These are phyloP conservation scores for Plasmodium inui DNA, from an alignment of 169 alveolate genomes.

Conservation along the genomic window DNA sequence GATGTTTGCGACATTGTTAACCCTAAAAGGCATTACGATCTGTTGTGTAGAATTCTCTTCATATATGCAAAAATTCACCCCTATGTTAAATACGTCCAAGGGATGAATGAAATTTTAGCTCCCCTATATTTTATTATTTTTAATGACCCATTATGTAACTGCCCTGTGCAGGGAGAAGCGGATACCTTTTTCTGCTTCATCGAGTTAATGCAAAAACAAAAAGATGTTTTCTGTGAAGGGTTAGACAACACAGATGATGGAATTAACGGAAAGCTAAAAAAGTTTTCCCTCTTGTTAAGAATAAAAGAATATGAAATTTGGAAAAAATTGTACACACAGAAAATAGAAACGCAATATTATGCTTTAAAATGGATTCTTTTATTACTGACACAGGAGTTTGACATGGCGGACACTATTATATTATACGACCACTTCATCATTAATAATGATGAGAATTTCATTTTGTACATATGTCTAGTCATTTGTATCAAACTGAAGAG, in stretches of 20 bases:
- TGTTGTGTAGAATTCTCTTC: slow-evolving; percentile 84
- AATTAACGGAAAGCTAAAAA: slow-evolving; percentile 73
- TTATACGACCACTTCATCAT: slow-evolving; percentile 75
- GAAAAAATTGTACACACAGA: slow-evolving; percentile 47
- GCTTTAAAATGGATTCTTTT: slow-evolving; percentile 83
- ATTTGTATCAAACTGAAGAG: slow-evolving; percentile 53
- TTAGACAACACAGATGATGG: slow-evolving; percentile 82
- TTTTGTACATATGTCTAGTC: slow-evolving; percentile 71
- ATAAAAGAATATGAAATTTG: slow-evolving; percentile 71
- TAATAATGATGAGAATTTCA: slow-evolving; percentile 64
- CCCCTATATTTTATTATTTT: slow-evolving; percentile 83
- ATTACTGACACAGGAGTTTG: slow-evolving; percentile 82
- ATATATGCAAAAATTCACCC: slow-evolving; percentile 87
- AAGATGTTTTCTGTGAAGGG: slow-evolving; percentile 83
- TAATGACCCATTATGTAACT: slow-evolving; percentile 78
- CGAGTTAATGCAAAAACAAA: slow-evolving; percentile 87
- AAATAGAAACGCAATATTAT: slow-evolving; percentile 79
- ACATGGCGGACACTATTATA: slow-evolving; percentile 71
- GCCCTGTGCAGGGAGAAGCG: slow-evolving; percentile 85
- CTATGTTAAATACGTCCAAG: slow-evolving; percentile 89
- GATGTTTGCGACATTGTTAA: slow-evolving; percentile 65
- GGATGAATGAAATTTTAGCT: slow-evolving; percentile 92
- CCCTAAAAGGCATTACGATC: slow-evolving; percentile 78
- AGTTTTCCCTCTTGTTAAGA: slow-evolving; percentile 71
- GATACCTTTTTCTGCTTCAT: slow-evolving; percentile 90